A percentile compares a stretch with the other conserved stretches of the same genome.
Evolutionary conservation across 768 basidiomycete genomes (phyloP).

Genomic region (Trametes maxima): DNA sequence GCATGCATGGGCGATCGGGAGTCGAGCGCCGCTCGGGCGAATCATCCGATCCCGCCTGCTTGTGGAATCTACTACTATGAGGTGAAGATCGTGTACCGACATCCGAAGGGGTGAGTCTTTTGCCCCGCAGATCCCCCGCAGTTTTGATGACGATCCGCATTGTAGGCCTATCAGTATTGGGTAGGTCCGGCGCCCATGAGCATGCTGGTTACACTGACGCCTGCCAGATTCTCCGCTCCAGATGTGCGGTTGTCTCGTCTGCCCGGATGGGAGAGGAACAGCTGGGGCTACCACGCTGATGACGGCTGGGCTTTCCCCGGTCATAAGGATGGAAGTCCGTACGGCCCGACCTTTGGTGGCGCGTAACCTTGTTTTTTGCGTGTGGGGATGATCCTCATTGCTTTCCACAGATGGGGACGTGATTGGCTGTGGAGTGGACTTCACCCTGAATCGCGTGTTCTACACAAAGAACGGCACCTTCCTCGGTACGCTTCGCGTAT

Average conservation of each 20-base stretch:
- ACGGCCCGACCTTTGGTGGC: conserved; percentile 84
- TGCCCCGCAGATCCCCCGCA: neutral
- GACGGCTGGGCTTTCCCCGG: conserved; percentile 79
- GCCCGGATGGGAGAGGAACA: conserved; percentile 83
- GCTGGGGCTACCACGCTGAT: conserved; percentile 94
- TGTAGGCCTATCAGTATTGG: conserved; percentile 79
- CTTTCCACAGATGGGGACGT: conserved; percentile 70
- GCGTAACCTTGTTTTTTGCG: conserved; percentile 32
- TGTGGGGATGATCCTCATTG: conserved; percentile 13
- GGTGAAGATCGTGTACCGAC: conserved; percentile 79
- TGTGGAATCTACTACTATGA: conserved; percentile 97
- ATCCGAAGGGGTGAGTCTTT: conserved; percentile 69
- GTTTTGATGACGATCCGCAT: neutral
- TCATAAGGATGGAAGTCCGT: conserved; percentile 69
- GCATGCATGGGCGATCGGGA: conserved; percentile 71
- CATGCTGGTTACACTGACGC: conserved; percentile 1
- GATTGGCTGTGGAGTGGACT: conserved; percentile 93
- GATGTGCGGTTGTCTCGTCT: conserved; percentile 71
- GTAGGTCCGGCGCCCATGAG: conserved; percentile 42
- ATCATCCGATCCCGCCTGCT: conserved; percentile 74
- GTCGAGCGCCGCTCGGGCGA: conserved; percentile 74
- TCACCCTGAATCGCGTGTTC: conserved; percentile 76
- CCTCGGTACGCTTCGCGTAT: conserved; percentile 49
- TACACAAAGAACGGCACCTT: conserved; percentile 87
- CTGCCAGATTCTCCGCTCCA: conserved; percentile 62